These are phyloP conservation scores for Periglandula ipomoeae DNA, from an alignment of 2,329 filamentous ascomycete genomes.

Conservation along the genomic window DNA sequence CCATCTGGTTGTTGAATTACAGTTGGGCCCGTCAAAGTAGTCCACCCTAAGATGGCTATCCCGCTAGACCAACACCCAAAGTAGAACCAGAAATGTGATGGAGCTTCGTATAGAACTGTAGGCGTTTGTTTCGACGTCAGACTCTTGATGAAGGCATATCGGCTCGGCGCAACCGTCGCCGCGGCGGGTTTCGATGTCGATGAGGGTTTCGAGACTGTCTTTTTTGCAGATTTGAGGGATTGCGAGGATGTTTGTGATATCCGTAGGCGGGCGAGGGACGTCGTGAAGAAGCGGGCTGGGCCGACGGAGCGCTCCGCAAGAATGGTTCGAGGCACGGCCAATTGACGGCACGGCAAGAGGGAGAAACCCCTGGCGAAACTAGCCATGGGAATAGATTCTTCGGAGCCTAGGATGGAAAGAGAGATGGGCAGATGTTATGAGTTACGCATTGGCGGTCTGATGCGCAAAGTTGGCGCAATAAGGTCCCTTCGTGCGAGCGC, in stretches of 20 bases:
- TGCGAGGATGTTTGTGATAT: conserved; percentile 10
- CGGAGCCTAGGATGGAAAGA: not conserved
- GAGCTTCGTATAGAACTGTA: conserved; percentile 55
- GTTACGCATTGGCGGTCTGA: not conserved
- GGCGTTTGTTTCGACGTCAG: conserved; percentile 46
- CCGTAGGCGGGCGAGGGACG: conserved; percentile 16
- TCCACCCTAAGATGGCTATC: conserved; percentile 29
- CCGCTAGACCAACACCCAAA: conserved; percentile 49
- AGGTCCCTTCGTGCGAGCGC: not conserved
- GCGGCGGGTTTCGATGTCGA: conserved; percentile 8
- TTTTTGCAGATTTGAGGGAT: conserved; percentile 12
- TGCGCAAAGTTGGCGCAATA: not conserved
- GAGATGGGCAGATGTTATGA: not conserved
- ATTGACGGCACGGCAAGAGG: conserved; percentile 17
- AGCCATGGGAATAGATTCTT: conserved; percentile 17
- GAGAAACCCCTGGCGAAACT: conserved; percentile 21
- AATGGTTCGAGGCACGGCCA: conserved; percentile 12
- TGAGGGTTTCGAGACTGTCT: conserved; percentile 7
- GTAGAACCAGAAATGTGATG: conserved; percentile 55
- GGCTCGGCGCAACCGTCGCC: conserved; percentile 15
- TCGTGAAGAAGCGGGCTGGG: conserved; percentile 20
- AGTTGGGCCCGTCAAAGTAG: conserved; percentile 23
- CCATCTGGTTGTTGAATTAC: conserved; percentile 33
- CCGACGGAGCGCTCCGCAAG: conserved; percentile 13
- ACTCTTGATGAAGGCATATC: conserved; percentile 41